phyloP scores from a whole-genome alignment of 345 rosid species.

The Gossypioides kirkii region DNA sequence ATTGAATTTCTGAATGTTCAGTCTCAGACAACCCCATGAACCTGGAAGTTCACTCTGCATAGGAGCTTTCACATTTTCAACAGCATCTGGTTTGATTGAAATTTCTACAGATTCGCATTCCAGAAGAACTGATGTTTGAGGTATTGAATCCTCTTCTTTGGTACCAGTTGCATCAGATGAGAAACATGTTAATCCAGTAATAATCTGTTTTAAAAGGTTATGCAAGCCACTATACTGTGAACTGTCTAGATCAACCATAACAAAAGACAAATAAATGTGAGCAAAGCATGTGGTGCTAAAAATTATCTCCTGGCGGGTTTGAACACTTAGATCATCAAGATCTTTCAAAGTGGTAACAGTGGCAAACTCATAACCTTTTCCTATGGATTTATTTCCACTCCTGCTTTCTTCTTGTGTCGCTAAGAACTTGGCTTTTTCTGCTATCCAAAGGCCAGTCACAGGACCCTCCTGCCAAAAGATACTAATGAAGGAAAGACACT shows the following conservation, averaged over 20 bases:
- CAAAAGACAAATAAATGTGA: slow-evolving; percentile 51
- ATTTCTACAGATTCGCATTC: slow-evolving; percentile 76
- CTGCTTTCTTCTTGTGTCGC: slow-evolving; percentile 54
- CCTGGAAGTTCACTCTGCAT: slow-evolving; percentile 88
- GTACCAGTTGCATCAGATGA: slow-evolving; percentile 26
- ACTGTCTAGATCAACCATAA: slow-evolving; percentile 37
- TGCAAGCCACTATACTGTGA: slow-evolving; percentile 43
- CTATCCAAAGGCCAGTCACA: slow-evolving; percentile 59
- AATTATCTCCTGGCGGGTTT: slow-evolving; percentile 53
- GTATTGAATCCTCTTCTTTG: slow-evolving; percentile 24
- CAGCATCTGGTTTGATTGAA: slow-evolving; percentile 54
- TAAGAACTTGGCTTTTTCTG: slow-evolving; percentile 67
- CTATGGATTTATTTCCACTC: slow-evolving; percentile 37
- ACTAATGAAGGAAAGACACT: slow-evolving; percentile 52
- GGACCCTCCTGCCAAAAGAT: slow-evolving; percentile 73
- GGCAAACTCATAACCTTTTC: slow-evolving; percentile 66
- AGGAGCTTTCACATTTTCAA: slow-evolving; percentile 40
- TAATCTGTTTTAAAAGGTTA: slow-evolving; percentile 46
- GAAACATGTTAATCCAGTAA: slow-evolving; percentile 33
- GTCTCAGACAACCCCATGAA: slow-evolving; percentile 63
- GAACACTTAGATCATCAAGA: slow-evolving; percentile 49
- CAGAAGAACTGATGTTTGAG: slow-evolving; percentile 60
- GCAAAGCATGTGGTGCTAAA: slow-evolving; percentile 57
- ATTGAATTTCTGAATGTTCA: slow-evolving; percentile 53
- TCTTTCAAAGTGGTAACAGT: slow-evolving; percentile 49